A percentile compares a stretch with the other conserved stretches of the same genome.
These are phyloP conservation scores for Pichia manshurica DNA, from an alignment of 805 yeast genomes.

Conservation along the genomic window DNA sequence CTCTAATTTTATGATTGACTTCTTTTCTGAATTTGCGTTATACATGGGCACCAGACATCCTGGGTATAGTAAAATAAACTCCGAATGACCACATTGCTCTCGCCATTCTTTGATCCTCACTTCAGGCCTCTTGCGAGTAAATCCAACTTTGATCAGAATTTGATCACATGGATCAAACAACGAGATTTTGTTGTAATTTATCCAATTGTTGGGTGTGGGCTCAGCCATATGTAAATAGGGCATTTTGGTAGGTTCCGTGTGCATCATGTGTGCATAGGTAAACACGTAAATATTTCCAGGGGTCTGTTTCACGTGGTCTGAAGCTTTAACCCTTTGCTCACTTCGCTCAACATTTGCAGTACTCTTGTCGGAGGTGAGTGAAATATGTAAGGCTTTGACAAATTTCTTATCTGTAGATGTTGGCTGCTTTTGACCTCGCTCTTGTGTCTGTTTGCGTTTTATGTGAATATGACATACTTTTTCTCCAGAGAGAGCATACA, in stretches of 20 bases:
- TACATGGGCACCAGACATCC: conserved; percentile 10
- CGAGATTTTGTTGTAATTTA: conserved; percentile 26
- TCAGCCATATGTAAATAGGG: conserved; percentile 36
- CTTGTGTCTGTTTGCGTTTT: not conserved
- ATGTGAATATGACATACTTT: conserved; percentile 11
- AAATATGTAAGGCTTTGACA: no score
- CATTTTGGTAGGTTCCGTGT: conserved; percentile 22
- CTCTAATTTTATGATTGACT: not conserved
- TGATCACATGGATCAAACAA: conserved; percentile 34
- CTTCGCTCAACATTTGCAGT: no score
- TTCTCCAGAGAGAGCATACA: conserved; percentile 5
- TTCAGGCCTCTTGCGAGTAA: conserved; percentile 42
- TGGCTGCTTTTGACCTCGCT: no score
- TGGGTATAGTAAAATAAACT: conserved; percentile 37
- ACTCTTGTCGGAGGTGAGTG: no score
- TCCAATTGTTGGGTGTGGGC: conserved; percentile 18
- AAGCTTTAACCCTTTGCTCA: no score
- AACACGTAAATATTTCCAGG: conserved; percentile 46
- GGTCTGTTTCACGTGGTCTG: not conserved
- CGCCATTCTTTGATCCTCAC: conserved; percentile 47
- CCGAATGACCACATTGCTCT: conserved; percentile 41
- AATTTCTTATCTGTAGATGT: no score
- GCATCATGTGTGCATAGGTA: conserved; percentile 38
- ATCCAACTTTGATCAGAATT: conserved; percentile 47
- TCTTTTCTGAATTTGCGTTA: not conserved